These are phyloP conservation scores for Thielaviopsis euricoi DNA, from an alignment of 2,329 filamentous ascomycete species.

Conservation along the genomic window DNA sequence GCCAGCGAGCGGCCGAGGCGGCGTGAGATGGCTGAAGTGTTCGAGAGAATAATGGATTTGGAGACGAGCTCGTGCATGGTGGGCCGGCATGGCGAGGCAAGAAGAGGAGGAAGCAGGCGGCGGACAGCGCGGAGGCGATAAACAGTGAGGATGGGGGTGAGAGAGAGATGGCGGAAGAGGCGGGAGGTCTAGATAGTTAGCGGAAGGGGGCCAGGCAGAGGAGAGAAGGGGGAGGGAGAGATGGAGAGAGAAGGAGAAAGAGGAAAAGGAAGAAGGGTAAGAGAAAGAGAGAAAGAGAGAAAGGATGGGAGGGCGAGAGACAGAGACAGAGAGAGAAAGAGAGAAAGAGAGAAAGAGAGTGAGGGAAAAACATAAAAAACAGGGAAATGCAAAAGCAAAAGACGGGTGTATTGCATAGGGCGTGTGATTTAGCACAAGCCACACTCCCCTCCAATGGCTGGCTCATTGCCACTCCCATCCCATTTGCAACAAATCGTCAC, in stretches of 20 bases:
- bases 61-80: slow-evolving; percentile 44
- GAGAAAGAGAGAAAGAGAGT: too few relatives aligned
- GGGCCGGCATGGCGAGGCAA: slow-evolving; percentile 40
- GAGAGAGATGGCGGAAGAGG: slow-evolving; percentile 42
- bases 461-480: too few relatives aligned
- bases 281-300: background rate
- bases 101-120: slow-evolving; percentile 34
- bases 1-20: slow-evolving; percentile 46
- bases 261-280: too few relatives aligned
- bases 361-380: too few relatives aligned
- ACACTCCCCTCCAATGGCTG: too few relatives aligned
- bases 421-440: too few relatives aligned
- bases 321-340: background rate
- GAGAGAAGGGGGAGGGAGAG: too few relatives aligned
- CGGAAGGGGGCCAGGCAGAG: background rate
- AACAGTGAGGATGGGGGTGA: slow-evolving; percentile 48
- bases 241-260: background rate
- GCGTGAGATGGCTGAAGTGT: slow-evolving; percentile 47
- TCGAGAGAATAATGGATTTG: slow-evolving; percentile 49
- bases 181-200: slow-evolving; percentile 35
- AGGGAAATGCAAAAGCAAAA: too few relatives aligned
- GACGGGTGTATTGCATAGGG: too few relatives aligned
- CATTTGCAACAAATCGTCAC: too few relatives aligned
- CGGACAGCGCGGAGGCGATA: slow-evolving; percentile 43
- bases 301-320: too few relatives aligned